Percentiles rank a stretch among this genome's conserved stretches.
phyloP scores from a whole-genome alignment of 345 rosid genomes.

The Citrus trifoliata region DNA sequence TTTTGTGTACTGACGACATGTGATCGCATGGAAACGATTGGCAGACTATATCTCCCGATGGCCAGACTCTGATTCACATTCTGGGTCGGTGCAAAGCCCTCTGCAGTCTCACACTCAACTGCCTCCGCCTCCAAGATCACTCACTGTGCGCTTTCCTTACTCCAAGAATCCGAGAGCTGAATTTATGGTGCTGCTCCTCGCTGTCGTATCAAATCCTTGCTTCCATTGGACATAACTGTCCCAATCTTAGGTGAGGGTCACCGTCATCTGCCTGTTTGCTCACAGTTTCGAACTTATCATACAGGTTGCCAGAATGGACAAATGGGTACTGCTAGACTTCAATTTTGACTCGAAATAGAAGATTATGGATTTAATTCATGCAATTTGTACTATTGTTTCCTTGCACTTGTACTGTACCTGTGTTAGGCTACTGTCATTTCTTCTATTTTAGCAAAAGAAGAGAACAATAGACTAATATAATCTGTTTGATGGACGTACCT shows the following conservation, averaged over 20 bases:
- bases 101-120: slow-evolving; percentile 39
- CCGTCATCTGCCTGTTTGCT: not conserved
- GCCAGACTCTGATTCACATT: slow-evolving; percentile 31
- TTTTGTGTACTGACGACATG: not conserved
- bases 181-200: slow-evolving; percentile 41
- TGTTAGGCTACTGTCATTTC: not conserved
- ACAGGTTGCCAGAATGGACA: not conserved
- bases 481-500: not conserved
- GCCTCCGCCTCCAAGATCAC: slow-evolving; percentile 39
- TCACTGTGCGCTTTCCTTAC: slow-evolving; percentile 29
- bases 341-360: not conserved
- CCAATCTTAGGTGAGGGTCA: slow-evolving; percentile 45
- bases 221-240: slow-evolving; percentile 42
- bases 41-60: slow-evolving; percentile 43
- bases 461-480: not conserved
- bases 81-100: slow-evolving; percentile 30
- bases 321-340: not conserved
- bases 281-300: not conserved
- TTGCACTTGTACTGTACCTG: not conserved
- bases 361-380: not conserved
- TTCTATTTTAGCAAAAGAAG: not conserved
- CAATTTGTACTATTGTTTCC: not conserved
- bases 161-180: slow-evolving; percentile 38
- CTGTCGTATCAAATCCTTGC: slow-evolving; percentile 32
- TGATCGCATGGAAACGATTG: not conserved